phyloP scores from a whole-genome alignment of 73 alveolate genomes.

The Paramecium sonneborni region DNA sequence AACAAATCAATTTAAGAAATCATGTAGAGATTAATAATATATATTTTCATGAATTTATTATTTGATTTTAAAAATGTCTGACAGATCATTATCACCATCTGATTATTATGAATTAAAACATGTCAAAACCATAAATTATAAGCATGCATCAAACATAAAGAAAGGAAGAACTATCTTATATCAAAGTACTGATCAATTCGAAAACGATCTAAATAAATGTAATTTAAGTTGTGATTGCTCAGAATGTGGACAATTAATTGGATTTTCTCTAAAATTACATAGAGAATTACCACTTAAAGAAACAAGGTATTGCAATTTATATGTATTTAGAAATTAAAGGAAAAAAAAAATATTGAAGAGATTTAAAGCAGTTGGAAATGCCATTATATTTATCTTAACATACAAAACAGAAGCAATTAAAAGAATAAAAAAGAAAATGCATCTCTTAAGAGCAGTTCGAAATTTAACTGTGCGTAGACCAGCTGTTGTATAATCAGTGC shows the following conservation, averaged over 20 bases:
- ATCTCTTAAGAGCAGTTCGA: background rate
- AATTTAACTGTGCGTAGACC: slow-evolving; percentile 2
- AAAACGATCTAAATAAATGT: background rate
- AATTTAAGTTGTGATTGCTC: slow-evolving; percentile 34
- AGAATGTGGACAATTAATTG: background rate
- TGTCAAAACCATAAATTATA: background rate
- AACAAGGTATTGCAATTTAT: background rate
- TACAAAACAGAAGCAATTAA: slow-evolving; percentile 1
- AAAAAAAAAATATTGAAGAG: background rate
- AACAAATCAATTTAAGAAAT: background rate
- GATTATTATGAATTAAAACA: slow-evolving; percentile 15
- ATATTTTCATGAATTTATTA: background rate
- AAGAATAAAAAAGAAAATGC: slow-evolving; percentile 9
- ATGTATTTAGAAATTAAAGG: background rate
- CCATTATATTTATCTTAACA: background rate
- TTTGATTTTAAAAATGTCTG: background rate
- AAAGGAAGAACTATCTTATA: background rate
- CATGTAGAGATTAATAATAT: background rate
- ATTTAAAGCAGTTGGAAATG: slow-evolving; percentile 40
- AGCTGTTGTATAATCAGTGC: background rate
- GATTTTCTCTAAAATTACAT: background rate
- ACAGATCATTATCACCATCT: background rate
- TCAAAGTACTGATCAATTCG: background rate
- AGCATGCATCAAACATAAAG: background rate
- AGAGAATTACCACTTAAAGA: slow-evolving; percentile 9